Evolutionary conservation across 2,329 filamentous ascomycete genomes (phyloP), one percentile per base, ranked within the genome.

Genomic region (Helotiales sp.): DNA sequence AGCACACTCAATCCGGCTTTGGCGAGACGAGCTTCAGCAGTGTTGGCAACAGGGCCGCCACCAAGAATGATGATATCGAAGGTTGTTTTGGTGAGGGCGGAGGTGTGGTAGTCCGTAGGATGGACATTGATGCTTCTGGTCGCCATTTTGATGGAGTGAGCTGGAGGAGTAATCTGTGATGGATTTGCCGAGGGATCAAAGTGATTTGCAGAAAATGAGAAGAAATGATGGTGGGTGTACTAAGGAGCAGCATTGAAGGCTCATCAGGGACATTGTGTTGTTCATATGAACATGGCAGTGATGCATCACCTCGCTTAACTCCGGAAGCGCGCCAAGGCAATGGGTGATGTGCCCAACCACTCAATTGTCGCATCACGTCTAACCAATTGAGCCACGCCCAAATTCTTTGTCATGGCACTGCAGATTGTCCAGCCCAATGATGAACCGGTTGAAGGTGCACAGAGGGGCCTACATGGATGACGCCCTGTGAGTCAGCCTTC

Each of bases 41-140:
- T 4, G n/a, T 49, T 32, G 22, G 37, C 66, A 45, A 49, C 66
- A 3, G 30, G 49, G 34, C 66, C 66, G 17, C 30, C 34, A 24
- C 66, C 66, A 49, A 68, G 55, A 30, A 34, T 37, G 50, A 68
- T 65, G 26, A 68, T 55, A 32, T 68, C 66, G 58, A 54, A 68
- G 15, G n/a, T 52, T 40, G 37, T 50, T 26, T 32, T 59, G 20
- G 47, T 55, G 30, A 68, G 63, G 17, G 62, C 26, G 37, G 62
- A 52, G 43, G 59, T 49, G 40, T 30, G 66, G 37, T 68, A 55
- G 37, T 20, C n/a, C 22, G 30, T 17, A 45, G 66, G 66, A 61
- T 68, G 66, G 49, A 68, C 15, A 54, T 68, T 65, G 52, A 68
- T 68, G 34, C 28, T 61, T 50, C 50, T 54, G 17, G 50, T 54